A percentile compares a stretch with the other conserved stretches of the same genome.
phyloP scores from a whole-genome alignment of 2,329 filamentous ascomycete species.

The Aspergillus caelatus region DNA sequence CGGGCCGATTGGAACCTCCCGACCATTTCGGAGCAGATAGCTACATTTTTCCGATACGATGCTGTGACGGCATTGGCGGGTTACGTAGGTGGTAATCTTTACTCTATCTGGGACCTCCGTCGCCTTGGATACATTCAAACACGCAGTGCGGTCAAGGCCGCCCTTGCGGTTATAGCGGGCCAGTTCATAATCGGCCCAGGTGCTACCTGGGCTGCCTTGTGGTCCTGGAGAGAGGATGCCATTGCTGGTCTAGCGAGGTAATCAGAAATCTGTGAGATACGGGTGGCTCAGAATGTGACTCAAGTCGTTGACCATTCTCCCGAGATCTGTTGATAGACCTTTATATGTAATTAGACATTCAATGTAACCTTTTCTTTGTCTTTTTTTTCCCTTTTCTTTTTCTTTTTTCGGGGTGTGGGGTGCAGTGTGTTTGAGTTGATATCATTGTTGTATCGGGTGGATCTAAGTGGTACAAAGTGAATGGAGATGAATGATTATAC shows the following conservation, averaged over 20 bases:
- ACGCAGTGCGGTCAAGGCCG: background rate
- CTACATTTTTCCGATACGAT: slow-evolving; percentile 5
- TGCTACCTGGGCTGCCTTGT: slow-evolving; percentile 6
- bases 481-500: too few species aligned
- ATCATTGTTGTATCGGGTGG: too few species aligned
- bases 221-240: slow-evolving; percentile 1
- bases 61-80: background rate
- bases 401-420: too few species aligned
- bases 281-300: too few species aligned
- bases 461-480: too few species aligned
- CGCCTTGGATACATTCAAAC: slow-evolving; percentile 3
- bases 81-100: background rate
- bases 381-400: too few species aligned
- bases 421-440: too few species aligned
- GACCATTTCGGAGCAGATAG: background rate
- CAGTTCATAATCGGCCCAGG: background rate
- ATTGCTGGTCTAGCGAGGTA: background rate
- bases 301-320: too few species aligned
- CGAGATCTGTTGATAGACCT: too few species aligned
- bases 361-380: too few species aligned
- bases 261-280: too few species aligned
- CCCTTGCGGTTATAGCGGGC: background rate
- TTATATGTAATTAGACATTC: too few species aligned
- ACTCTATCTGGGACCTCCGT: slow-evolving; percentile 2
- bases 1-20: background rate